These are phyloP conservation scores for Cubamyces sp. DNA, from an alignment of 768 basidiomycete genomes.

Conservation along the genomic window DNA sequence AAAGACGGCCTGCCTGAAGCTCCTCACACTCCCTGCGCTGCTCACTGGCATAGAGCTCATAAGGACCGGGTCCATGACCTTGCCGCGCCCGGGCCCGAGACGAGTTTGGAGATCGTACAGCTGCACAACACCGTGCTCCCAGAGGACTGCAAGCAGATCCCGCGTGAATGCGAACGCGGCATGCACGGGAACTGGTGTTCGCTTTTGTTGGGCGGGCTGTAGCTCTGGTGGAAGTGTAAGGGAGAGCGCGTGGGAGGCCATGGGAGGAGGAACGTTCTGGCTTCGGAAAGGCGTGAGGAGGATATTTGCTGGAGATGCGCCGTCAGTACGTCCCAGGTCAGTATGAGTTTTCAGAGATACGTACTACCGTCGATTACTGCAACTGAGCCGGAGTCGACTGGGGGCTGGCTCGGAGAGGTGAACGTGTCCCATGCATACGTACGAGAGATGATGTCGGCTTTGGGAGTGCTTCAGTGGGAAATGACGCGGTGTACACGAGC, in stretches of 20 bases:
- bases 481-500: neutral
- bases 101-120: constrained; percentile 74
- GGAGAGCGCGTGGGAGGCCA: constrained; percentile 68
- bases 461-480: constrained; percentile 12
- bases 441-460: constrained; percentile 60
- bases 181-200: constrained; percentile 64
- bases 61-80: constrained; percentile 62
- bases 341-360: constrained; percentile 33
- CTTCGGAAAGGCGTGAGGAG: constrained; percentile 91
- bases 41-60: constrained; percentile 31
- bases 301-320: constrained; percentile 55
- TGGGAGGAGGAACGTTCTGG: constrained; percentile 98
- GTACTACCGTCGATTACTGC: constrained; percentile 88
- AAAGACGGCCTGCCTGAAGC: constrained; percentile 19
- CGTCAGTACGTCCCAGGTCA: neutral
- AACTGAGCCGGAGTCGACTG: constrained; percentile 81
- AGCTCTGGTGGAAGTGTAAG: constrained; percentile 22
- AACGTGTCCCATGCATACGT: constrained; percentile 82
- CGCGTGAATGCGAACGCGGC: constrained; percentile 58
- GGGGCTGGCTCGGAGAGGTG: constrained; percentile 57
- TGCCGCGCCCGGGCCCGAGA: constrained; percentile 56
- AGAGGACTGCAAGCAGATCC: constrained; percentile 69
- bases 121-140: constrained; percentile 69
- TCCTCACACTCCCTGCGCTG: neutral
- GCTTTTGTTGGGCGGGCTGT: constrained; percentile 46